phyloP scores from a whole-genome alignment of 106 monocot species.

The Apostasia ramifera region DNA sequence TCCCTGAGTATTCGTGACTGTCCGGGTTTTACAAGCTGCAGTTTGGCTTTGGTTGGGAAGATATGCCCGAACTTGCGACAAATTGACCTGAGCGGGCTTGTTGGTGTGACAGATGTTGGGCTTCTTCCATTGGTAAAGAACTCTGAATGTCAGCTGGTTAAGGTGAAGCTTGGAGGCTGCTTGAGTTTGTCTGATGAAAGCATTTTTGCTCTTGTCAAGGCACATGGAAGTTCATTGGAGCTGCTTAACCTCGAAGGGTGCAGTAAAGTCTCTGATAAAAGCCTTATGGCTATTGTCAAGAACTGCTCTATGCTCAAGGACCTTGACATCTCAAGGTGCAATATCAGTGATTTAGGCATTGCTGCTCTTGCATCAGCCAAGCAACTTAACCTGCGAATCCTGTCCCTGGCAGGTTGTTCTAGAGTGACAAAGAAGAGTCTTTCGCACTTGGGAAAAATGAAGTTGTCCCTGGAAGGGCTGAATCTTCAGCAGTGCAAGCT shows the following conservation, averaged over 20 bases:
- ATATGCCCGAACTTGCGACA: constrained; percentile 53
- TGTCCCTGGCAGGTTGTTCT: constrained; percentile 68
- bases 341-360: constrained; percentile 62
- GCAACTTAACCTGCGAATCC: constrained; percentile 38
- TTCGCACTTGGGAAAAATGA: constrained; percentile 46
- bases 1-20: constrained; percentile 57
- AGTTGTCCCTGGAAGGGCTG: constrained; percentile 36
- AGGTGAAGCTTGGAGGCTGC: constrained; percentile 60
- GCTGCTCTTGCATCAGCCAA: constrained; percentile 56
- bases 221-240: constrained; percentile 55
- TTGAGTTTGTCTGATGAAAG: constrained; percentile 53
- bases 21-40: constrained; percentile 52
- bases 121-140: constrained; percentile 49
- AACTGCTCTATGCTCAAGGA: constrained; percentile 54
- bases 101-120: constrained; percentile 44
- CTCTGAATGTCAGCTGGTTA: constrained; percentile 31
- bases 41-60: constrained; percentile 48
- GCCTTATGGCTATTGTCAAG: constrained; percentile 48
- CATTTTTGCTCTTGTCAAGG: constrained; percentile 32
- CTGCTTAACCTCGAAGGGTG: constrained; percentile 66
- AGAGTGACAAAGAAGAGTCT: constrained; percentile 46
- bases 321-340: constrained; percentile 61
- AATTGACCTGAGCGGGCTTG: constrained; percentile 55
- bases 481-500: constrained; percentile 70
- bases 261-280: constrained; percentile 56